phyloP scores from a whole-genome alignment of 202 grass and related monocot species.

The Cymbopogon flexuosus region DNA sequence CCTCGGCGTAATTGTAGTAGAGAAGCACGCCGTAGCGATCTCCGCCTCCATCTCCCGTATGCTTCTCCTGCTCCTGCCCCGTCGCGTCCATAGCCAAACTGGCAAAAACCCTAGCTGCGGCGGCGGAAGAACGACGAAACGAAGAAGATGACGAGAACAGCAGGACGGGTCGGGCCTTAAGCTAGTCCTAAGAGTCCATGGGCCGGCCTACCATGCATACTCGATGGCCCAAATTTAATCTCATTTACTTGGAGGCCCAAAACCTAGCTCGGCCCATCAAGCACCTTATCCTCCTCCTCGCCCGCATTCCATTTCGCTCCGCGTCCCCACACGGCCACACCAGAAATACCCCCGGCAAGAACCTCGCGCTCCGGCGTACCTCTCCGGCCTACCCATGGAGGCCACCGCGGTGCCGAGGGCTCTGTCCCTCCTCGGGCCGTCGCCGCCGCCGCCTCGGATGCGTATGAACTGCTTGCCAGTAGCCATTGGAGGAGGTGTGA shows the following conservation, averaged over 20 bases:
- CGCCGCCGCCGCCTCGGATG: neutral
- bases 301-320: conserved; percentile 36
- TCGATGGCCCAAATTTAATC: neutral
- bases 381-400: conserved; percentile 25
- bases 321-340: conserved; percentile 19
- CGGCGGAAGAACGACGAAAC: neutral
- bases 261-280: neutral
- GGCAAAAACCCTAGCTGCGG: conserved; percentile 35
- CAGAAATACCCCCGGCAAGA: conserved; percentile 26
- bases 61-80: neutral
- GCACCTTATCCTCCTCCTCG: conserved; percentile 29
- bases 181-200: neutral
- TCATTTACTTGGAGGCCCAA: neutral
- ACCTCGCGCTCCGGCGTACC: neutral
- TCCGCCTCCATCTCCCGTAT: neutral
- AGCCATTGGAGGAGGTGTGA: neutral
- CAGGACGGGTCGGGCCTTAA: neutral
- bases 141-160: conserved; percentile 5
- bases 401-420: conserved; percentile 31
- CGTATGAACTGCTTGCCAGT: neutral
- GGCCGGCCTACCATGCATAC: neutral
- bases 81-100: conserved; percentile 30
- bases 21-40: conserved; percentile 64
- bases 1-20: conserved; percentile 78
- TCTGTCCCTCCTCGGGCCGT: conserved; percentile 12